These are phyloP conservation scores for Zymoseptoria brevis DNA, from an alignment of 2,329 filamentous ascomycete genomes.

Conservation along the genomic window DNA sequence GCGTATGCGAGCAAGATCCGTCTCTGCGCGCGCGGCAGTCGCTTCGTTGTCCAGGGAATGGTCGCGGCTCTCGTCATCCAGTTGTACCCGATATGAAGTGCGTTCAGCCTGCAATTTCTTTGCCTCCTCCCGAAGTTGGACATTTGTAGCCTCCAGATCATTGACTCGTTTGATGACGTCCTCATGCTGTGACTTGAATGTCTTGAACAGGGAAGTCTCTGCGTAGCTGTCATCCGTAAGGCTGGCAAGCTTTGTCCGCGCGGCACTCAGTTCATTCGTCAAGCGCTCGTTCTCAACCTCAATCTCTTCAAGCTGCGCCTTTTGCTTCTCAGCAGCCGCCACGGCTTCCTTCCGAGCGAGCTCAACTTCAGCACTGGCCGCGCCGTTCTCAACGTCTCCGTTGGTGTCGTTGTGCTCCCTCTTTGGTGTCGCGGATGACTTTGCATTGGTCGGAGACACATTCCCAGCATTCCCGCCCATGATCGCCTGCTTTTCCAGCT, in stretches of 20 bases:
- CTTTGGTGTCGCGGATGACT: constrained; percentile 33
- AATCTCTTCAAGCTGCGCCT: constrained; percentile 75
- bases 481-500: constrained; percentile 82
- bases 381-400: constrained; percentile 48
- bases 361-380: constrained; percentile 59
- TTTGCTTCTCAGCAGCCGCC: constrained; percentile 71
- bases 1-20: constrained; percentile 77
- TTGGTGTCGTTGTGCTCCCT: constrained; percentile 45
- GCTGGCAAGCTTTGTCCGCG: constrained; percentile 60
- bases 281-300: constrained; percentile 68
- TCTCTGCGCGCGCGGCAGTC: constrained; percentile 70
- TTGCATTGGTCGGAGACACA: constrained; percentile 34
- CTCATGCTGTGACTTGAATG: constrained; percentile 80
- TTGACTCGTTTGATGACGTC: constrained; percentile 90
- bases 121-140: constrained; percentile 73
- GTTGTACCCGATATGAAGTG: constrained; percentile 67
- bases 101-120: constrained; percentile 80
- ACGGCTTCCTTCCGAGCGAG: constrained; percentile 68
- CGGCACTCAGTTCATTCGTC: constrained; percentile 68
- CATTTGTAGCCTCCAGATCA: constrained; percentile 80
- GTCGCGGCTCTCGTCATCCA: constrained; percentile 71
- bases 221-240: constrained; percentile 89
- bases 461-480: constrained; percentile 50
- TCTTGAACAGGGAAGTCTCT: constrained; percentile 87
- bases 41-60: constrained; percentile 71